phyloP scores from a whole-genome alignment of 306 rosid species.

The Rubus parviflorus region DNA sequence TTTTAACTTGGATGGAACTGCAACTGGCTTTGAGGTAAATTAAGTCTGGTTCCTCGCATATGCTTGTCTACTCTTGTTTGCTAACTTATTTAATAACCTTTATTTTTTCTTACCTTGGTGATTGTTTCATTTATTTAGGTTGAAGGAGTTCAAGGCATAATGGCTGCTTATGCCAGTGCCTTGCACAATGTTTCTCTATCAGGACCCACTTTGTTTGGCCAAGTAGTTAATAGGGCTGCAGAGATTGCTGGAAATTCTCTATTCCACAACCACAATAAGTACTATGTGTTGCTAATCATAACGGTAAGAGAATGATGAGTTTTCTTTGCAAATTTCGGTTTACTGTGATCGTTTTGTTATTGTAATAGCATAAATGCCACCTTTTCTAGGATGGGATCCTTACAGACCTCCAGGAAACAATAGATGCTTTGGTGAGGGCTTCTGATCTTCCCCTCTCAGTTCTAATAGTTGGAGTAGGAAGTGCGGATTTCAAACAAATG shows the following conservation, averaged over 20 bases:
- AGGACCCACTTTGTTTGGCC: constrained; percentile 91
- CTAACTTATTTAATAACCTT: not conserved
- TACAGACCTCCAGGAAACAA: constrained; percentile 86
- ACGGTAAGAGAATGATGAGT: constrained; percentile 45
- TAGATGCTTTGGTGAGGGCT: constrained; percentile 70
- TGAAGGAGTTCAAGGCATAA: constrained; percentile 81
- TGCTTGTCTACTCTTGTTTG: not conserved
- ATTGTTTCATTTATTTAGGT: constrained; percentile 43
- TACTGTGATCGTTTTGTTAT: not conserved
- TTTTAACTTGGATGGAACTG: constrained; percentile 66
- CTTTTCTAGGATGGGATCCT: constrained; percentile 78
- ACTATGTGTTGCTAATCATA: constrained; percentile 70
- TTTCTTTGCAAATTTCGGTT: not conserved
- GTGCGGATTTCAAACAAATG: constrained; percentile 75
- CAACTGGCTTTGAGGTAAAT: constrained; percentile 55
- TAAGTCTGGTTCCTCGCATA: not conserved
- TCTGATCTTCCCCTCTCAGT: constrained; percentile 84
- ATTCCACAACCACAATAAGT: constrained; percentile 37
- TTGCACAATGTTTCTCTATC: constrained; percentile 52
- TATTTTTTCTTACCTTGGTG: not conserved
- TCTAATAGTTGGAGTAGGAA: constrained; percentile 88
- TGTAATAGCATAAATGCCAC: not conserved
- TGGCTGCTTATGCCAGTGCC: constrained; percentile 68
- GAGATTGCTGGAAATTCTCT: constrained; percentile 62
- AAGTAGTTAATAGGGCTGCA: constrained; percentile 69